Percentiles rank a stretch among this genome's conserved stretches.
Conservation (phyloP, 306 rosid species). For the Vicia faba region DNA sequence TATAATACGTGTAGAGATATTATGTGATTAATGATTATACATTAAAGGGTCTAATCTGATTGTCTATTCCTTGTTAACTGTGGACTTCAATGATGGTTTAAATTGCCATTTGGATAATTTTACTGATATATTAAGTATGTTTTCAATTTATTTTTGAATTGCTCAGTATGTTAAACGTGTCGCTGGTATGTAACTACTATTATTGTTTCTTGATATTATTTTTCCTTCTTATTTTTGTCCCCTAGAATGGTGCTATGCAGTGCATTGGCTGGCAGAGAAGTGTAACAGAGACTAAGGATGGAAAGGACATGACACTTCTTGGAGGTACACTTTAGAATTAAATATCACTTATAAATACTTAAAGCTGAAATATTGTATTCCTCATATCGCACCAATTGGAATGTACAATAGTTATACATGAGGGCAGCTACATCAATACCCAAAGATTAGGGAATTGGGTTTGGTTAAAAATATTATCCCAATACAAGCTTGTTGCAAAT, state of each 20-base stretch:
- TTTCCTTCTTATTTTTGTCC: constrained; percentile 32
- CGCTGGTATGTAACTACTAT: neutral
- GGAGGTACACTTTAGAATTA: constrained; percentile 61
- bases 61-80: constrained; percentile 25
- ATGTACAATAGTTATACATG: neutral
- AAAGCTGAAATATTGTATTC: neutral
- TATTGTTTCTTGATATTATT: constrained; percentile 19
- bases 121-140: constrained; percentile 3
- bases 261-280: constrained; percentile 75
- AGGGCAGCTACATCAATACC: too few species aligned
- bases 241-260: constrained; percentile 48
- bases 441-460: too few species aligned
- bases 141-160: constrained; percentile 19
- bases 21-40: constrained; percentile 10
- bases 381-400: neutral
- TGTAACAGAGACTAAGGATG: constrained; percentile 53
- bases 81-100: constrained; percentile 30
- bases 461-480: too few species aligned
- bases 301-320: constrained; percentile 65
- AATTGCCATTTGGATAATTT: constrained; percentile 9
- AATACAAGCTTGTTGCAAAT: neutral
- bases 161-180: constrained; percentile 12
- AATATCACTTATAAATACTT: constrained; percentile 4
- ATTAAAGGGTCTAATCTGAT: constrained; percentile 13
- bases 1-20: neutral